phyloP scores from a whole-genome alignment of 495 filamentous ascomycete species.

The Penicillium arizonense region DNA sequence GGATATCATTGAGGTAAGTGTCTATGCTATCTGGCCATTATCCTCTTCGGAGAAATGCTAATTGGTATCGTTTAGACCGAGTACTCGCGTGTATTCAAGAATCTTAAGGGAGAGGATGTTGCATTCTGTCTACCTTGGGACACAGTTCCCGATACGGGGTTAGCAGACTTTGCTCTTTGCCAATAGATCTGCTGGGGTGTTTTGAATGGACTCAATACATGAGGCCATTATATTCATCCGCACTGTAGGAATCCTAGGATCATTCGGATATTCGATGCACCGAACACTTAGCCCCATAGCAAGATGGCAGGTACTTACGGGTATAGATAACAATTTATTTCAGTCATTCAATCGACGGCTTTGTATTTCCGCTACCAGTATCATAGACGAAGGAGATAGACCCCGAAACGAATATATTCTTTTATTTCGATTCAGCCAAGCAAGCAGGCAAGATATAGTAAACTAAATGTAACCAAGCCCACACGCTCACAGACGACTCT shows the following conservation, averaged over 20 bases:
- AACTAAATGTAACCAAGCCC: neutral
- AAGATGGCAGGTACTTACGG: too few relatives aligned
- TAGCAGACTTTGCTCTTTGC: constrained; percentile 27
- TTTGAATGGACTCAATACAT: neutral
- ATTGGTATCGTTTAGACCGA: constrained; percentile 15
- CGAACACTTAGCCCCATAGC: too few relatives aligned
- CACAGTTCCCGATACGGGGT: constrained; percentile 20
- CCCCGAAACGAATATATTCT: neutral
- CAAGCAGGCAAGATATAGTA: neutral
- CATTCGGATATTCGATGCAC: too few relatives aligned
- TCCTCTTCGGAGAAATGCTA: neutral
- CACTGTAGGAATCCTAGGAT: too few relatives aligned
- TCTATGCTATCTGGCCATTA: too few relatives aligned
- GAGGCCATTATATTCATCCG: too few relatives aligned
- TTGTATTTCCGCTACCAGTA: too few relatives aligned
- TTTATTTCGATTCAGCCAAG: constrained; percentile 1
- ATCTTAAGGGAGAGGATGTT: constrained; percentile 32
- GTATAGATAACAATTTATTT: too few relatives aligned
- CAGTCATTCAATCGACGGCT: too few relatives aligned
- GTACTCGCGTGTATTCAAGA: constrained; percentile 24
- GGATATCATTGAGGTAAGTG: neutral
- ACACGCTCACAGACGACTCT: constrained; percentile 35
- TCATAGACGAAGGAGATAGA: too few relatives aligned
- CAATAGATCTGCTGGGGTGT: constrained; percentile 1
- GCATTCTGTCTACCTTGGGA: constrained; percentile 26